These are phyloP conservation scores for Pseudotsuga menziesii DNA, from an alignment of 75 land plant species.

Conservation along the genomic window DNA sequence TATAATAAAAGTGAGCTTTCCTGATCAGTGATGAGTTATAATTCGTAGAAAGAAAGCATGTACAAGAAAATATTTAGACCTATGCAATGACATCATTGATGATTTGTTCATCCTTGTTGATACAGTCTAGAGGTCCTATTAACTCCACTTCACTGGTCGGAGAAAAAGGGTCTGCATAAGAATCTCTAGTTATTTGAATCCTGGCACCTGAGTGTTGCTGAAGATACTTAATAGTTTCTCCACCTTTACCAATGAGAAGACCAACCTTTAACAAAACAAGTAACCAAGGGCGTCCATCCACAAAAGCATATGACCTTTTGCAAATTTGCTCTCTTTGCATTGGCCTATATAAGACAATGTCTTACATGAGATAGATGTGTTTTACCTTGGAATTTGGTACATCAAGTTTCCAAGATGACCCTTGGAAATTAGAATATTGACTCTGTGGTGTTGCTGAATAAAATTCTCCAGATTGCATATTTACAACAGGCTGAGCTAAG, in stretches of 20 bases:
- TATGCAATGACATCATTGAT: conserved; percentile 86
- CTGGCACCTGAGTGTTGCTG: conserved; percentile 90
- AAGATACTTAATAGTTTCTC: conserved; percentile 92
- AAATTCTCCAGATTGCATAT: conserved; percentile 8
- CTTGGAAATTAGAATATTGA: conserved; percentile 27
- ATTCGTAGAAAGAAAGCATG: background rate
- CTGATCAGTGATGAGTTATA: background rate
- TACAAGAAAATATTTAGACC: conserved; percentile 25
- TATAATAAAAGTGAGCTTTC: background rate
- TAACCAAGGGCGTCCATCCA: background rate
- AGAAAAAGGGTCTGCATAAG: conserved; percentile 77
- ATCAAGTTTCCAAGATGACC: conserved; percentile 73
- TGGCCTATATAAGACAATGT: background rate
- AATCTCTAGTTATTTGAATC: conserved; percentile 91
- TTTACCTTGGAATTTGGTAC: conserved; percentile 83
- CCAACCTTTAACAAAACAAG: conserved; percentile 61
- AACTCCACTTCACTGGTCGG: conserved; percentile 74
- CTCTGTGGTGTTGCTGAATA: background rate
- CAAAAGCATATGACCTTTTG: background rate
- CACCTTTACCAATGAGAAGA: conserved; percentile 94
- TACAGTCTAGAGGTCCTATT: conserved; percentile 80
- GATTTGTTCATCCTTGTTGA: conserved; percentile 8
- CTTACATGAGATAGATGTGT: background rate
- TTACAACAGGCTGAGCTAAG: background rate
- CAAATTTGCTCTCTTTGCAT: background rate